These are phyloP conservation scores for Thielaviopsis euricoi DNA, from an alignment of 2,329 filamentous ascomycete species.

Conservation along the genomic window DNA sequence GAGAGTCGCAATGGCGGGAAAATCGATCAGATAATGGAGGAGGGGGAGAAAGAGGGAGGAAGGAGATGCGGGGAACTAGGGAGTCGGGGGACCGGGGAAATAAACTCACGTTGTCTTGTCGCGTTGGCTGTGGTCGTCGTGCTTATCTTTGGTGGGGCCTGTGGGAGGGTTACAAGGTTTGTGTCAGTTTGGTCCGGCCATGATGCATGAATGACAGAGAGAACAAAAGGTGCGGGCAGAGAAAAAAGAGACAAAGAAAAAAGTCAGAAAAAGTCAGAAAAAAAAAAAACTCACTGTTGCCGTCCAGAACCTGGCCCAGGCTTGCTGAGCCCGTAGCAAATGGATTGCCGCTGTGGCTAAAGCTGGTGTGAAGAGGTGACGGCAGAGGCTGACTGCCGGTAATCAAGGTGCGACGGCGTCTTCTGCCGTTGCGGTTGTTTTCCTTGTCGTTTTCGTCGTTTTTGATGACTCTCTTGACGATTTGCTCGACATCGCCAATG, in stretches of 20 bases:
- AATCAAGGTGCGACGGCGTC: conserved; percentile 82
- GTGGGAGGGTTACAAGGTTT: neutral
- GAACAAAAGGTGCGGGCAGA: neutral
- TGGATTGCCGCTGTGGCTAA: conserved; percentile 42
- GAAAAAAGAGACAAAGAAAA: neutral
- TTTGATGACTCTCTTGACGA: conserved; percentile 91
- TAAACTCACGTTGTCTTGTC: conserved; percentile 81
- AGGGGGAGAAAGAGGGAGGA: too few species aligned
- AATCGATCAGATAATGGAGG: neutral
- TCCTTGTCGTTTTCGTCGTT: conserved; percentile 60
- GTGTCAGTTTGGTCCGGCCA: neutral
- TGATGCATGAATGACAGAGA: too few species aligned
- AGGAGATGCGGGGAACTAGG: too few species aligned
- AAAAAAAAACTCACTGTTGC: conserved; percentile 1
- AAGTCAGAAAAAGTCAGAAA: neutral
- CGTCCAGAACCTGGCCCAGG: conserved; percentile 69
- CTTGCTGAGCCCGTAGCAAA: conserved; percentile 31
- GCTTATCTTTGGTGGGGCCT: conserved; percentile 14
- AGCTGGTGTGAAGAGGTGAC: conserved; percentile 83
- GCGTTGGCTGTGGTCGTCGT: conserved; percentile 60
- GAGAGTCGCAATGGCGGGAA: conserved; percentile 1
- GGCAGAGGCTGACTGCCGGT: conserved; percentile 93
- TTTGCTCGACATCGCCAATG: conserved; percentile 96
- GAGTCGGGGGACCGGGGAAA: neutral
- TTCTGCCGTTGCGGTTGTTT: conserved; percentile 78